Evolutionary conservation across 306 rosid genomes (phyloP), one percentile per base, ranked within the genome.

Genomic region (Begonia masoniana): DNA sequence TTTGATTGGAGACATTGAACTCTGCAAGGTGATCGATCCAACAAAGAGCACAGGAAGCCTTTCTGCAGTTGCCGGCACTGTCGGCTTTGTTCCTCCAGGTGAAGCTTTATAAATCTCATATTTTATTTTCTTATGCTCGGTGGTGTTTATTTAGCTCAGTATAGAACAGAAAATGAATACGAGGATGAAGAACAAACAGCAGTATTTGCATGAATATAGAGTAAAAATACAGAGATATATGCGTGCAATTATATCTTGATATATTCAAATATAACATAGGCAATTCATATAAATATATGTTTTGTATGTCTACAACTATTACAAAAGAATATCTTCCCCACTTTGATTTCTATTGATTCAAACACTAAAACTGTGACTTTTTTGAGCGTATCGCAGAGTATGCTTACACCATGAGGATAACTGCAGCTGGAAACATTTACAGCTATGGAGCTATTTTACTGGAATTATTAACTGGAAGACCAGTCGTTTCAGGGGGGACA

Each of bases 31-130:
- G 75, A 86, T 83, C 45, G 94, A 91, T 70, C 94, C 92, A 55
- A 74, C 92, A 24, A 91, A 70, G 72, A 86, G 94, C 73, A 79
- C 86, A 0, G 99, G 86, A 56, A 91, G 81, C 70, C 69, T 91
- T 53, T 91, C 88, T 13, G 78, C 79, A 11, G 77, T 91, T 49
- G 92, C 92, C 72, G 99, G 99, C 69, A 78, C 96, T 47, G 94
- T 83, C 49, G 99, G 99, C 63, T 91, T 85, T 62, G 77, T 91
- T 61, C 97, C 97, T 69, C 97, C 95, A 72, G 97, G 96, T 91
- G 47, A 63, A 77, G 51, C 39, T 6, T 31, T 31, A 31, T 7
- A 31, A 21, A 31, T 31, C 39, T 31, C 39, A 4, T 31, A 4
- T 26, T 26, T 26, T 26, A 26, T 4, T 2, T 26, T 26, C 36